phyloP scores from a whole-genome alignment of 257 asterid genomes.

The Datura wrightii region DNA sequence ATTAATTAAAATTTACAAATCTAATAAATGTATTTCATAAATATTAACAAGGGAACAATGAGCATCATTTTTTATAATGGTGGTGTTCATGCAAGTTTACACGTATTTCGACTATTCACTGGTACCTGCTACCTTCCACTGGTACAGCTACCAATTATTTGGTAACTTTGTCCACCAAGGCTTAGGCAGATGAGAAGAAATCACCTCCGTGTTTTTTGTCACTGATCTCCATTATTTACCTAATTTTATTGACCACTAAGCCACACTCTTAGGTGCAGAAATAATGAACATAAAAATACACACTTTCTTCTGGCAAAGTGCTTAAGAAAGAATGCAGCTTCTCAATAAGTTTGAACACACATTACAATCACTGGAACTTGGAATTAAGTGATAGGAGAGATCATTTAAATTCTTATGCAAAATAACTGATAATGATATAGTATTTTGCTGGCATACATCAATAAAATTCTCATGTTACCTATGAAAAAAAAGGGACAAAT shows the following conservation, averaged over 20 bases:
- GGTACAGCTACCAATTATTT: background rate
- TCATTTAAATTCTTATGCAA: background rate
- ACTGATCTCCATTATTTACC: background rate
- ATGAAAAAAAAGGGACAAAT: too few species aligned
- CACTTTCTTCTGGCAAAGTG: background rate
- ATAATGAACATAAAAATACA: background rate
- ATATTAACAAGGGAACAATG: conserved; percentile 12
- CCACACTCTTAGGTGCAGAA: conserved; percentile 6
- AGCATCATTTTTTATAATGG: background rate
- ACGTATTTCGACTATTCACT: background rate
- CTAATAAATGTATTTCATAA: background rate
- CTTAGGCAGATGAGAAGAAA: background rate
- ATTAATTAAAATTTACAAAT: conserved; percentile 12
- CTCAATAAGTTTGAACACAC: background rate
- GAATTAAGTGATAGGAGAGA: background rate
- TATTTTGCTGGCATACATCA: conserved; percentile 3
- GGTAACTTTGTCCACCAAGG: background rate
- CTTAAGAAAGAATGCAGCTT: background rate
- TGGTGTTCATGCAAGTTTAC: background rate
- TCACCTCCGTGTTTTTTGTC: background rate
- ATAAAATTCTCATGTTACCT: background rate
- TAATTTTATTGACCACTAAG: background rate
- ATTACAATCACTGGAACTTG: background rate
- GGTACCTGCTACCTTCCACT: background rate
- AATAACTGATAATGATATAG: background rate